phyloP scores from a whole-genome alignment of 805 yeast genomes.

The Ogataea minuta region DNA sequence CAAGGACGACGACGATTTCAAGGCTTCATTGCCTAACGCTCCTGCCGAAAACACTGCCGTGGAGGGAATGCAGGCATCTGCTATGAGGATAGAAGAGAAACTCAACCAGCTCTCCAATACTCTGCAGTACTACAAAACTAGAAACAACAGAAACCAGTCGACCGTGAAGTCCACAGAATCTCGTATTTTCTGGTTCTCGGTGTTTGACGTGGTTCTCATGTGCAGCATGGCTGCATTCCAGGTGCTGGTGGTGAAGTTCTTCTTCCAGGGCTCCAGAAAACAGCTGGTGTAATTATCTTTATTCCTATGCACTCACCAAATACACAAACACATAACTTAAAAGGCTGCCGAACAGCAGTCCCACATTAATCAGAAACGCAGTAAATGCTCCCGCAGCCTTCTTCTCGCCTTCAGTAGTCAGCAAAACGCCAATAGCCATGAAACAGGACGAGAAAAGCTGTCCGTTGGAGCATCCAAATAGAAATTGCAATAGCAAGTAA shows the following conservation, averaged over 20 bases:
- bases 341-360: constrained; percentile 77
- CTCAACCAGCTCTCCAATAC: constrained; percentile 55
- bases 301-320: constrained; percentile 9
- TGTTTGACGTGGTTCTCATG: constrained; percentile 62
- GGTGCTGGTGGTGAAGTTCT: constrained; percentile 62
- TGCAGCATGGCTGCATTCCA: constrained; percentile 70
- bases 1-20: constrained; percentile 51
- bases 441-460: constrained; percentile 78
- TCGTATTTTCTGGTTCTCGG: constrained; percentile 63
- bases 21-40: constrained; percentile 60
- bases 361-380: constrained; percentile 71
- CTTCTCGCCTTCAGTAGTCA: constrained; percentile 53
- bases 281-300: constrained; percentile 48
- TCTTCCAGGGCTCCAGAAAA: constrained; percentile 69
- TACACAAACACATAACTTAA: constrained; percentile 66
- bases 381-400: constrained; percentile 96
- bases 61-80: constrained; percentile 53
- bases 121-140: constrained; percentile 80
- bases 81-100: constrained; percentile 57
- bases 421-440: constrained; percentile 30
- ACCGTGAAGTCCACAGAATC: constrained; percentile 66
- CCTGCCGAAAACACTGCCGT: constrained; percentile 56
- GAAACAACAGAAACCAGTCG: constrained; percentile 88
- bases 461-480: constrained; percentile 87
- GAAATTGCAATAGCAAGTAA: constrained; percentile 67